Percentiles rank a stretch among this genome's conserved stretches.
Conservation (phyloP, 495 filamentous ascomycete genomes). For the Xylaria scruposa region DNA sequence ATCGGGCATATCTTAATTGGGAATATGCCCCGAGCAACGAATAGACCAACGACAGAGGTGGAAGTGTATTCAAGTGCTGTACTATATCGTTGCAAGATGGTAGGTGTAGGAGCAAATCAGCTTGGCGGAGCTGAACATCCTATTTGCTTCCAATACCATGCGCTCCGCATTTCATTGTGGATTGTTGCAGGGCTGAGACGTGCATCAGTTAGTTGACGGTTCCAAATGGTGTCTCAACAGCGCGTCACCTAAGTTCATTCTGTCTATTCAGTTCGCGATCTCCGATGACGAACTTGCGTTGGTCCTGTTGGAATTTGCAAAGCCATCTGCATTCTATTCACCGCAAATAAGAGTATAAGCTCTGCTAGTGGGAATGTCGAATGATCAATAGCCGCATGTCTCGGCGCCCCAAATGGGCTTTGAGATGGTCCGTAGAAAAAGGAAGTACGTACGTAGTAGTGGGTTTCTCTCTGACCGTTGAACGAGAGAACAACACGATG, state of each 20-base stretch:
- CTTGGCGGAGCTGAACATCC: background rate
- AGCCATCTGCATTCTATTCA: background rate
- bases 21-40: background rate
- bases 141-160: background rate
- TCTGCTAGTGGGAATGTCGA: background rate
- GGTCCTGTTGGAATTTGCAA: background rate
- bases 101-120: constrained; percentile 11
- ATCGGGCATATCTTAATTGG: background rate
- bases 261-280: background rate
- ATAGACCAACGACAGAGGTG: background rate
- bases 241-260: background rate
- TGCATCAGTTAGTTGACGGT: background rate
- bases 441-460: background rate
- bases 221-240: background rate
- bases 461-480: background rate
- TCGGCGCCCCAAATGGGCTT: background rate
- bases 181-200: constrained; percentile 3
- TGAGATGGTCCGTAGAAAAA: background rate
- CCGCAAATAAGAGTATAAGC: background rate
- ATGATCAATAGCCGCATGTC: background rate
- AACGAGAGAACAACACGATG: background rate
- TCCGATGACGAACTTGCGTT: background rate
- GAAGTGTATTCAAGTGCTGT: background rate
- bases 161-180: background rate
- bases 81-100: background rate